A percentile compares a stretch with the other conserved stretches of the same genome.
phyloP scores from a whole-genome alignment of 352 stramenopile genomes.

The Globisporangium paddicum region DNA sequence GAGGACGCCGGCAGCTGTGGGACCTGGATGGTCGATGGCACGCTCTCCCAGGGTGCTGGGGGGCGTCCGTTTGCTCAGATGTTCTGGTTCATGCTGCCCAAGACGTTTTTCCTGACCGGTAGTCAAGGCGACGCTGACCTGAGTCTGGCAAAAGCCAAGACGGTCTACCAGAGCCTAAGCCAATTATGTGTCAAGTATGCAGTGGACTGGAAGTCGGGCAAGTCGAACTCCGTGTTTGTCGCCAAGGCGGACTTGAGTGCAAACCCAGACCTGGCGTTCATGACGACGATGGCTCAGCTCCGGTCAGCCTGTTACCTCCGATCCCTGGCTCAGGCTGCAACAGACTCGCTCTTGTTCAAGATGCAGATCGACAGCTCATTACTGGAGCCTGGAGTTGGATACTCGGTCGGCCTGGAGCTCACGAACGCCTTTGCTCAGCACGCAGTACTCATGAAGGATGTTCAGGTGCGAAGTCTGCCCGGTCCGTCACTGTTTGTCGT shows the following conservation, averaged over 20 bases:
- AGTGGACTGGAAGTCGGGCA: slow-evolving; percentile 29
- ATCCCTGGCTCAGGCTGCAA: slow-evolving; percentile 25
- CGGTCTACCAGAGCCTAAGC: slow-evolving; percentile 25
- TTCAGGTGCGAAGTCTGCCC: slow-evolving; percentile 34
- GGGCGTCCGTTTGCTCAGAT: slow-evolving; percentile 38
- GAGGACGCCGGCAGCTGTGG: slow-evolving; percentile 63
- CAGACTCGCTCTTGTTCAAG: slow-evolving; percentile 12
- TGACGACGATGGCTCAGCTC: slow-evolving; percentile 44
- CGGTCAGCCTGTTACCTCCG: slow-evolving; percentile 46
- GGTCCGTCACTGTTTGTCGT: slow-evolving; percentile 50
- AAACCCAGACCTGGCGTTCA: slow-evolving; percentile 16
- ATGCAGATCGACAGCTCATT: slow-evolving; percentile 43
- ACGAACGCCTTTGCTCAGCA: slow-evolving; percentile 55
- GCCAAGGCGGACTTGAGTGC: slow-evolving; percentile 25
- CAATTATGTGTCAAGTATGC: slow-evolving; percentile 51
- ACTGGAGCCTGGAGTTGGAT: slow-evolving; percentile 29
- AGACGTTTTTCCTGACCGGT: slow-evolving; percentile 9
- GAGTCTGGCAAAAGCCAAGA: slow-evolving; percentile 11
- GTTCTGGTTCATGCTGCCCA: slow-evolving; percentile 41
- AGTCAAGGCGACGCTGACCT: neutral
- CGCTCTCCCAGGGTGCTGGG: slow-evolving; percentile 44
- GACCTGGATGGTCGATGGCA: slow-evolving; percentile 40
- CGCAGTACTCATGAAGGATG: slow-evolving; percentile 14
- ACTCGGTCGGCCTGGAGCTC: slow-evolving; percentile 47
- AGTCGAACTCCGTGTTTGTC: slow-evolving; percentile 21